Evolutionary conservation across 129 eudicot species (phyloP), one percentile per base, ranked within the genome.

Genomic region (Smallanthus sonchifolius): DNA sequence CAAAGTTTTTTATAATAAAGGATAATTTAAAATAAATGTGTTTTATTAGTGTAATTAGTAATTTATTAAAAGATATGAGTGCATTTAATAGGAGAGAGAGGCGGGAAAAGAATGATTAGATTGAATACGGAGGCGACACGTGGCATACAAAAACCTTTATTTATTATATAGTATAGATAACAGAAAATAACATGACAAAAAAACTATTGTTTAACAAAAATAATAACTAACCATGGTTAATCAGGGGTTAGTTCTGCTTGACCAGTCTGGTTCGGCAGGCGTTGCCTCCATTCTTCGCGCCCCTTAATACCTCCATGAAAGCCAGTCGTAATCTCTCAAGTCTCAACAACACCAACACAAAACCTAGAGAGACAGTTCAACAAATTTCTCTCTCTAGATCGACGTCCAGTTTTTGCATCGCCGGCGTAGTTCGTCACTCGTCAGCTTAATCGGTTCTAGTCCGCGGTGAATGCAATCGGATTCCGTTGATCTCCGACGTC

Each of bases 201-300:
- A 24, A 0, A 24, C 30, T 24, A 24, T 24, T 24, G 30, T 24
- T 24, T 24, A 24, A 24, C 30, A 24, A 24, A 24, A 24, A 24
- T 24, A 24, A 24, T 24, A 24, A 24, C 30, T 24, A 81, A 81
- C 89, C 88, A 81, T 55, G 81, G 84, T 81, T 87, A 84, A 30
- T 1, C 14, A 15, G 2, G 79, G 39, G 83, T 73, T 85, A 75
- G 85, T 0, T 77, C 72, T 54, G 57, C 70, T 73, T 82, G 87
- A 84, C 89, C 74, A 78, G 86, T 84, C 91, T 80, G 85, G 80
- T 77, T 84, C 67, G 87, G 85, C 73, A 52, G 85, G 87, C 87
- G 79, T 74, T 69, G 61, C 28, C 54, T 75, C 68, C 70, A 63
- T 67, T 20, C 64, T 47, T 48, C 16, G 67, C 32, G n/a, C 79